phyloP scores from a whole-genome alignment of 2,329 filamentous ascomycete species.

The Venturia nashicola region DNA sequence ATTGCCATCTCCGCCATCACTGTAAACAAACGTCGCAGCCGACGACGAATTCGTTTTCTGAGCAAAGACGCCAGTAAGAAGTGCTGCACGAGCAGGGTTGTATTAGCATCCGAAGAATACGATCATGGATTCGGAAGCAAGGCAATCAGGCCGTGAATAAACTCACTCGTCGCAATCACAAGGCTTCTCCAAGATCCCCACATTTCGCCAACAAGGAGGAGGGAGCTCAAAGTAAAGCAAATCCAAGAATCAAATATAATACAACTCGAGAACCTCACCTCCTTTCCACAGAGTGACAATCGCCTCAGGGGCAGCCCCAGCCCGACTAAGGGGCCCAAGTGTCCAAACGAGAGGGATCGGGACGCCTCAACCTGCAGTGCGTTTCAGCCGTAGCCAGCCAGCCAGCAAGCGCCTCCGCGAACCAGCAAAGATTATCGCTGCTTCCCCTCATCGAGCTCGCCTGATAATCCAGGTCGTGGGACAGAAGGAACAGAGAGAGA shows the following conservation, averaged over 20 bases:
- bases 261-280: neutral
- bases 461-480: no score
- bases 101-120: neutral
- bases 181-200: neutral
- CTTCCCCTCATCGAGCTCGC: no score
- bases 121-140: no score
- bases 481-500: no score
- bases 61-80: neutral
- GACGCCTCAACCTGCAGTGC: neutral
- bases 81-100: neutral
- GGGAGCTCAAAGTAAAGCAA: neutral
- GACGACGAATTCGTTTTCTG: neutral
- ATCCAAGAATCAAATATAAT: neutral
- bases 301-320: neutral
- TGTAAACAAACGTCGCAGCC: neutral
- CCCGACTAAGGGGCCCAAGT: neutral
- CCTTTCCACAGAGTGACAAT: neutral
- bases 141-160: neutral
- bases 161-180: neutral
- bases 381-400: neutral
- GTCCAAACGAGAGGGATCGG: neutral
- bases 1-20: conserved; percentile 12
- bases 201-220: neutral
- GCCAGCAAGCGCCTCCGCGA: no score
- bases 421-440: no score